A percentile compares a stretch with the other conserved stretches of the same genome.
These are phyloP conservation scores for Zoysia pacifica DNA, from an alignment of 176 grass and related monocot species.

Conservation along the genomic window DNA sequence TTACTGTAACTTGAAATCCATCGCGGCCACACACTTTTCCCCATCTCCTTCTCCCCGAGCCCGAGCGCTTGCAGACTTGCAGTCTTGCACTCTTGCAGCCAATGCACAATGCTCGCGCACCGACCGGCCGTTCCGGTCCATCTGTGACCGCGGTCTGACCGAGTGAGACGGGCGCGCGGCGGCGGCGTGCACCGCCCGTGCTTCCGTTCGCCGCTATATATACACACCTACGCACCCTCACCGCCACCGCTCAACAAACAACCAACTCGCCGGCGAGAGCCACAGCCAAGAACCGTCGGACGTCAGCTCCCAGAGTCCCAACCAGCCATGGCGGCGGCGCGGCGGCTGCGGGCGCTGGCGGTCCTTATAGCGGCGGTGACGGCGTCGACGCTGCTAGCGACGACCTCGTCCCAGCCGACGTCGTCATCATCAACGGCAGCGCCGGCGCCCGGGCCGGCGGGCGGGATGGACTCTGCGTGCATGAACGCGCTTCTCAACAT, in stretches of 20 bases:
- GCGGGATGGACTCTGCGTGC: constrained; percentile 45
- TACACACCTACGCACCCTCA: not conserved
- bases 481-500: constrained; percentile 64
- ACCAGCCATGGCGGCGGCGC: constrained; percentile 31
- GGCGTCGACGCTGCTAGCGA: not conserved
- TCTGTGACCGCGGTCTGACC: not conserved
- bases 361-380: not conserved
- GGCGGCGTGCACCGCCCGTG: not conserved
- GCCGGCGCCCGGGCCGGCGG: constrained; percentile 38
- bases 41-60: not conserved
- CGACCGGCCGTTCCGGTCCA: not conserved
- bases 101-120: not conserved
- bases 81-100: not conserved
- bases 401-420: not conserved
- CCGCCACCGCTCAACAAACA: not conserved
- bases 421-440: not conserved
- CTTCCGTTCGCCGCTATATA: not conserved
- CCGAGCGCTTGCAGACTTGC: not conserved
- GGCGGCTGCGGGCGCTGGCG: not conserved
- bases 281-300: not conserved
- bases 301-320: too few relatives aligned
- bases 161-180: too few relatives aligned
- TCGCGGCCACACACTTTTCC: not conserved
- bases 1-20: not conserved
- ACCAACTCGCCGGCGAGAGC: not conserved